Percentiles rank a stretch among this genome's conserved stretches.
phyloP scores from a whole-genome alignment of 306 rosid genomes.

The Lagenaria siceraria region DNA sequence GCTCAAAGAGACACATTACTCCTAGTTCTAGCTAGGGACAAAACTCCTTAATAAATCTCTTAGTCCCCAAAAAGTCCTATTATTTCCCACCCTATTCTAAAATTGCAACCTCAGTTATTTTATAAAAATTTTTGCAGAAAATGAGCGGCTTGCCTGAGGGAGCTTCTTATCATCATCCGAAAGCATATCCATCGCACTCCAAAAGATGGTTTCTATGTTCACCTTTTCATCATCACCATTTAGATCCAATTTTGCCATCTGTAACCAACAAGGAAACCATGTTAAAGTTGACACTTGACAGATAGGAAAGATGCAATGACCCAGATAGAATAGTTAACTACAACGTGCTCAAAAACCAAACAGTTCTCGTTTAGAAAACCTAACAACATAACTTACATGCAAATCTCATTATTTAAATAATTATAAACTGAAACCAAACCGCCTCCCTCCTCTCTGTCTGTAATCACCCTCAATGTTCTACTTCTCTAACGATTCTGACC shows the following conservation, averaged over 20 bases:
- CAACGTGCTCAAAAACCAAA: background rate
- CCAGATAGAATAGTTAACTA: background rate
- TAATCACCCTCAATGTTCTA: background rate
- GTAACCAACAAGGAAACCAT: slow-evolving; percentile 7
- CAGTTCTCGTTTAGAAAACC: background rate
- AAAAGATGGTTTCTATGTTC: slow-evolving; percentile 63
- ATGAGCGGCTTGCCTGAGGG: slow-evolving; percentile 62
- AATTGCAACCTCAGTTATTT: background rate
- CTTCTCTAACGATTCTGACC: background rate
- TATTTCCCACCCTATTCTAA: background rate
- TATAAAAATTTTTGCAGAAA: background rate
- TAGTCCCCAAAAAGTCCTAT: background rate
- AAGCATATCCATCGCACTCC: slow-evolving; percentile 98
- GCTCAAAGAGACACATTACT: background rate
- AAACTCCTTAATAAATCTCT: background rate
- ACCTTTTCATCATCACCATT: slow-evolving; percentile 75
- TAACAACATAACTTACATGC: background rate
- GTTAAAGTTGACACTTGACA: background rate
- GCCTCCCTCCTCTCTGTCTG: background rate
- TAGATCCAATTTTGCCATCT: slow-evolving; percentile 97
- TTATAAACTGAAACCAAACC: background rate
- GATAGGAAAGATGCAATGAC: background rate
- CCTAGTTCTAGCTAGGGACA: background rate
- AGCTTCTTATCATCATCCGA: slow-evolving; percentile 94
- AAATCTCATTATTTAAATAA: background rate